Evolutionary conservation across 2,329 filamentous ascomycete genomes (phyloP), one percentile per base, ranked within the genome.

Genomic region (Sporothrix protearum): DNA sequence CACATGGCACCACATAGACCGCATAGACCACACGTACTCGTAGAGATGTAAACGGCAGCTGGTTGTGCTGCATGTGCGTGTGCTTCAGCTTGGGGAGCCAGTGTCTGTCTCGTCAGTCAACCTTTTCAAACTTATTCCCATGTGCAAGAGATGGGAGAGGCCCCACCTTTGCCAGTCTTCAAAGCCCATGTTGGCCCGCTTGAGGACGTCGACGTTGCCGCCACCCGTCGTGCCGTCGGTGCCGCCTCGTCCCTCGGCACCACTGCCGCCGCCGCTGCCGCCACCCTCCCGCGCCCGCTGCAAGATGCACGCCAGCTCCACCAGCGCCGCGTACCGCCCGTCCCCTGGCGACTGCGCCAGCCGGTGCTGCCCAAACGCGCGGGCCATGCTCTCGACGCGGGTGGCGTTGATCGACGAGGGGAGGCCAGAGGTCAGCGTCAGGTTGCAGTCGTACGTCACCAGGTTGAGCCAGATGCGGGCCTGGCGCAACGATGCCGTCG

Each of bases 1-100:
- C n/a, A n/a, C n/a, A n/a, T n/a, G n/a, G n/a, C n/a, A n/a, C n/a
- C n/a, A n/a, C n/a, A n/a, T n/a, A n/a, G n/a, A n/a, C n/a, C n/a
- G n/a, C n/a, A n/a, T n/a, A n/a, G n/a, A n/a, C n/a, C n/a, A n/a
- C n/a, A 22, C 19, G 47, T 5, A 22, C 67, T 19, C 67, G 19
- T 12, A 69, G 45, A 0, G 67, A 69, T 12, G 67, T 69, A 33
- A 69, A 69, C 19, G 67, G 67, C 14, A 69, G 22, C 36, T 69
- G 67, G 67, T 30, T 69, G 51, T 69, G 67, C 67, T 69, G 67
- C 67, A 69, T 69, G 22, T n/a, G 33, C 28, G 67, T 69, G 51
- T 69, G 49, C 16, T 22, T 33, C 39, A 67, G 45, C 19, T 22
- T 67, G 5, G 67, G 51, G 2, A 57, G 49, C 47, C 49, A 69